These are phyloP conservation scores for Penicillium frequentans DNA, from an alignment of 2,329 filamentous ascomycete species.

Conservation along the genomic window DNA sequence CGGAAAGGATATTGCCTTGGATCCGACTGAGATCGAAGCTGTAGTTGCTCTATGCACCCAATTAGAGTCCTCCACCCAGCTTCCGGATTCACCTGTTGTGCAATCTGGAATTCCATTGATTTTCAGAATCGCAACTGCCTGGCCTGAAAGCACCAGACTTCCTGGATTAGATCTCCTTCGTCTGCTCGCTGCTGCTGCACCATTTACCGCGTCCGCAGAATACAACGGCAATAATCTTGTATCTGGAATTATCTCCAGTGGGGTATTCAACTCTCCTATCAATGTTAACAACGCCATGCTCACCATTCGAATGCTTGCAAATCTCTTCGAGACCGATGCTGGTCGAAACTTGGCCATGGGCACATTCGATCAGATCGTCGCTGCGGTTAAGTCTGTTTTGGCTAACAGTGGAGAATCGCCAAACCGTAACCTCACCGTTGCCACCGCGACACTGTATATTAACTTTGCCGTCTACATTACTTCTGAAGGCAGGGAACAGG, in stretches of 20 bases:
- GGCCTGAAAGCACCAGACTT: slow-evolving; percentile 78
- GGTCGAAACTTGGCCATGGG: slow-evolving; percentile 66
- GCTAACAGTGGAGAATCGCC: slow-evolving; percentile 49
- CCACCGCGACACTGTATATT: slow-evolving; percentile 76
- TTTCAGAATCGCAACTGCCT: slow-evolving; percentile 70
- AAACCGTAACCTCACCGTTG: slow-evolving; percentile 81
- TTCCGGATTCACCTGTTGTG: slow-evolving; percentile 50
- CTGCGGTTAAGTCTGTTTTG: slow-evolving; percentile 63
- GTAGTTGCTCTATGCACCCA: slow-evolving; percentile 63
- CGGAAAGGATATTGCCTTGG: slow-evolving; percentile 71
- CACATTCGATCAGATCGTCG: slow-evolving; percentile 61
- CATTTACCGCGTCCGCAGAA: slow-evolving; percentile 64
- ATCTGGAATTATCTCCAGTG: slow-evolving; percentile 58
- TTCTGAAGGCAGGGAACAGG: slow-evolving; percentile 39
- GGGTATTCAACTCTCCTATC: slow-evolving; percentile 60
- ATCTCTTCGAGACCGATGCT: slow-evolving; percentile 74
- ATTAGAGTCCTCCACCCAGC: slow-evolving; percentile 52
- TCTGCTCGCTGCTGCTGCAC: slow-evolving; percentile 69
- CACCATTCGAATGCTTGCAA: slow-evolving; percentile 75
- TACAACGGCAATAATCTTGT: slow-evolving; percentile 58
- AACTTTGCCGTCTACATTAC: slow-evolving; percentile 78
- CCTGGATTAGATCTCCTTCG: slow-evolving; percentile 85
- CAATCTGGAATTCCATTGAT: slow-evolving; percentile 62
- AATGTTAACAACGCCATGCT: slow-evolving; percentile 86
- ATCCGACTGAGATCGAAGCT: slow-evolving; percentile 66